Base-by-base conservation (phyloP, 2,329 filamentous ascomycete species). In the Xylariaceae sp. region DNA sequence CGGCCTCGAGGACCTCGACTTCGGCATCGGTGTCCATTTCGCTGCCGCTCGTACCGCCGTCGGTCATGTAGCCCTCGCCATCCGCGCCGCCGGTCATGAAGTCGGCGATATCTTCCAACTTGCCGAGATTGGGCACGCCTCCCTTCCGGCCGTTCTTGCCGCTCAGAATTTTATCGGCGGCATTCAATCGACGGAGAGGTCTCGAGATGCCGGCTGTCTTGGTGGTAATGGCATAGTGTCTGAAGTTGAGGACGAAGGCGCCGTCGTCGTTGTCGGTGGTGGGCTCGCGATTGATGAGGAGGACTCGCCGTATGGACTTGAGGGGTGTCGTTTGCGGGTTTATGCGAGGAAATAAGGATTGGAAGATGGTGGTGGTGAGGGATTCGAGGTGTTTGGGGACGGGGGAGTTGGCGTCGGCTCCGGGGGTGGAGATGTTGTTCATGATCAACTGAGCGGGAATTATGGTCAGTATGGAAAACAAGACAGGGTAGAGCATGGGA, bases 191-290 rank as follows among this genome's bases (percentile, higher is more conserved):
- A 46, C 89, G 82, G 32, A 98, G 77, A 5, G 88, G 82, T 64
- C 87, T 91, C 10, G 92, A 91, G 1, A 97, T 75, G 21, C 89
- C 91, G 0, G 88, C 86, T 20, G 85, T 79, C 60, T 89, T 89
- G 11, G 91, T 97, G 5, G 87, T 93, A 62, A 98, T 98, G 22
- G 91, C 90, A 64, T 95, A 98, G 68, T 98, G 93, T 48, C 93
- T 78, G 49, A 97, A 82, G 63, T 88, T 94, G 53, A 98, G 70
- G 14, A 92, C 80, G 61, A 94, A 95, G 3, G 82, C 81, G 23
- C 82, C 83, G 32, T 85, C 77, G 40, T 82, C 76, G 29, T 76
- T 72, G 17, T 71, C 66, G 12, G 64, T 64, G 8, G 66, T 62
- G 2, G 72, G 69, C 63, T 95, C 89, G 50, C 93, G 84, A 67